Evolutionary conservation across 441 rosid species (phyloP).

Genomic region (California macrophylla): DNA sequence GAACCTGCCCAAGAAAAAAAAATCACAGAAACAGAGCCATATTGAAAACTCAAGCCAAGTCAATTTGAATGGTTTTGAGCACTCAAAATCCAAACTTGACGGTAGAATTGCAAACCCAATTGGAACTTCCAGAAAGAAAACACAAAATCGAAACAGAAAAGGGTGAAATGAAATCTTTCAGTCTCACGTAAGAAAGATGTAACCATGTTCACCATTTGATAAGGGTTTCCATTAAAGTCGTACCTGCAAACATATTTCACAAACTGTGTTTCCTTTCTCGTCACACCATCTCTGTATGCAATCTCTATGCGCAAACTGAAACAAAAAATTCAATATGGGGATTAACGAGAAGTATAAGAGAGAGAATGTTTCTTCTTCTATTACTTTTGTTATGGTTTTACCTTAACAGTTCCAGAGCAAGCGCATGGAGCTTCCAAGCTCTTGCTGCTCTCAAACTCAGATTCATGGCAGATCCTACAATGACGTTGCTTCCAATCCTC

Average conservation of each 20-base stretch:
- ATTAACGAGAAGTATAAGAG: not conserved
- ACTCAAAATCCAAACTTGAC: not conserved
- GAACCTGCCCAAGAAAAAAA: too few relatives aligned
- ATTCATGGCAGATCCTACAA: slow-evolving; percentile 92
- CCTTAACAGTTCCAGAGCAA: slow-evolving; percentile 89
- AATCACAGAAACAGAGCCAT: not conserved
- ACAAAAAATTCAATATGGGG: not conserved
- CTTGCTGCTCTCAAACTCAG: slow-evolving; percentile 50
- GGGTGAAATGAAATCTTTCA: not conserved
- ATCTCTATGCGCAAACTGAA: slow-evolving; percentile 83
- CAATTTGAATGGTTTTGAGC: too few relatives aligned
- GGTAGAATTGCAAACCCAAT: not conserved
- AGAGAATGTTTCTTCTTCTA: not conserved
- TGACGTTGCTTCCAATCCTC: slow-evolving; percentile 34
- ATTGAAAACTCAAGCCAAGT: too few relatives aligned
- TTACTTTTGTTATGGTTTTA: slow-evolving; percentile 9
- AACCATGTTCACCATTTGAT: too few relatives aligned
- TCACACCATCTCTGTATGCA: slow-evolving; percentile 95
- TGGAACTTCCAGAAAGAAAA: too few relatives aligned
- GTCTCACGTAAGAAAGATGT: too few relatives aligned
- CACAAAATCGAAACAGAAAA: not conserved
- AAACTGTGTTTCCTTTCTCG: slow-evolving; percentile 82
- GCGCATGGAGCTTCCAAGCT: slow-evolving; percentile 84
- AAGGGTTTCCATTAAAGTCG: not conserved
- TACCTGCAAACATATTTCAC: slow-evolving; percentile 94